A percentile compares a stretch with the other conserved stretches of the same genome.
phyloP scores from a whole-genome alignment of 306 rosid genomes.

The Nissolia schottii region DNA sequence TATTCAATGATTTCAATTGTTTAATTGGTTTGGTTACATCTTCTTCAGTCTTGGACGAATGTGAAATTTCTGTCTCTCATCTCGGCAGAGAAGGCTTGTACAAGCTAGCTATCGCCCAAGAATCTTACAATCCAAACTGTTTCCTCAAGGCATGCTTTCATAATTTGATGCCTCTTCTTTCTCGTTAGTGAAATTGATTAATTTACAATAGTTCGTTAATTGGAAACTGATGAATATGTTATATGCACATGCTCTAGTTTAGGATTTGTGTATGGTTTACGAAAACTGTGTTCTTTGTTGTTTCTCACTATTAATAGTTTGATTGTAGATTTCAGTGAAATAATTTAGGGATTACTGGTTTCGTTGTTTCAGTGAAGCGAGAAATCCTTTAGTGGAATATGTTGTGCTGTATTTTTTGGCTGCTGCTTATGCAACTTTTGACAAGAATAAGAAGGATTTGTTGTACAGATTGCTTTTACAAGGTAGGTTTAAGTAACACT shows the following conservation, averaged over 20 bases:
- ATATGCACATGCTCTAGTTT: too few relatives aligned
- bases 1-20: too few relatives aligned
- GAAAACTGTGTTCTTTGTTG: not conserved
- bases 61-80: conserved; percentile 79
- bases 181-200: too few relatives aligned
- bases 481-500: conserved; percentile 61
- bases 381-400: conserved; percentile 91
- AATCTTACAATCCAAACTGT: conserved; percentile 43
- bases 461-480: conserved; percentile 63
- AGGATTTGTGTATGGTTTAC: too few relatives aligned
- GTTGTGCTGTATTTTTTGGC: conserved; percentile 89
- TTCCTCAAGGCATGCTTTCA: conserved; percentile 60
- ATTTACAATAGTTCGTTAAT: too few relatives aligned
- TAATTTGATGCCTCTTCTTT: too few relatives aligned
- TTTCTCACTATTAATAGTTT: not conserved
- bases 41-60: conserved; percentile 77
- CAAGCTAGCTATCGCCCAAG: conserved; percentile 62
- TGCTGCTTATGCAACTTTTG: conserved; percentile 68
- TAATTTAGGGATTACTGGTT: conserved; percentile 20
- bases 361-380: conserved; percentile 58
- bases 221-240: too few relatives aligned
- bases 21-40: not conserved
- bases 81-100: conserved; percentile 66
- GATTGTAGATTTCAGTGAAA: not conserved
- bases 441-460: conserved; percentile 46